These are phyloP conservation scores for Rhizoctonia solani DNA, from an alignment of 1,284 basidiomycete species.

Conservation along the genomic window DNA sequence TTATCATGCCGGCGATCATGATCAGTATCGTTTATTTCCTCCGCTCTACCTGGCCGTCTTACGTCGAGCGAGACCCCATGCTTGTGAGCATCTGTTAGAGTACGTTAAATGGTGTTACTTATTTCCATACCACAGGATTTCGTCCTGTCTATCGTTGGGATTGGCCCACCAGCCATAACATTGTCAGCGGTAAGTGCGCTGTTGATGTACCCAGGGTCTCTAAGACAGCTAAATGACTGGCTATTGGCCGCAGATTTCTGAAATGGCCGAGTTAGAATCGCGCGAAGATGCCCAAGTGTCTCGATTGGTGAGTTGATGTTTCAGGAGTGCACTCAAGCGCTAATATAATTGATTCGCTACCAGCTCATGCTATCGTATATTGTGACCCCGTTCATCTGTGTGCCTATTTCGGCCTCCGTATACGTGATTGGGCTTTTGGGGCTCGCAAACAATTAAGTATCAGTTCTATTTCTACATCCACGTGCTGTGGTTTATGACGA, in stretches of 20 bases:
- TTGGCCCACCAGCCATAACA: constrained; percentile 28
- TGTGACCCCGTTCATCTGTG: constrained; percentile 14
- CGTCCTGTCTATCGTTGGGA: constrained; percentile 18
- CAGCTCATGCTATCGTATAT: constrained; percentile 21
- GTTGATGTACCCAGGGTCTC: no score
- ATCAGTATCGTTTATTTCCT: constrained; percentile 11
- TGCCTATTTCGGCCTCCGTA: constrained; percentile 6
- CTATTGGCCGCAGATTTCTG: constrained; percentile 29
- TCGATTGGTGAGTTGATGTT: constrained; percentile 7
- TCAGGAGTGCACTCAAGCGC: background rate
- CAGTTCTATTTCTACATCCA: no score
- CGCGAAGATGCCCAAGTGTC: constrained; percentile 27
- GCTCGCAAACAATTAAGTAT: background rate
- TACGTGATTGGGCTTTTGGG: constrained; percentile 19
- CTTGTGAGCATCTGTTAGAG: background rate
- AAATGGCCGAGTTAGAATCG: constrained; percentile 10
- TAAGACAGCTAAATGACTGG: no score
- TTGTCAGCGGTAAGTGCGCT: constrained; percentile 8
- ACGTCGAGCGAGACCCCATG: constrained; percentile 29
- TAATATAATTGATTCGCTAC: background rate
- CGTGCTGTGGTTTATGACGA: no score
- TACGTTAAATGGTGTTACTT: background rate
- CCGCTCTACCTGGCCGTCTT: constrained; percentile 15
- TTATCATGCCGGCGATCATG: constrained; percentile 25
- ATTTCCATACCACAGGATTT: constrained; percentile 4